Percentiles rank a stretch among this genome's conserved stretches.
phyloP scores from a whole-genome alignment of 305 asterid species.

The Solanum hybrid region DNA sequence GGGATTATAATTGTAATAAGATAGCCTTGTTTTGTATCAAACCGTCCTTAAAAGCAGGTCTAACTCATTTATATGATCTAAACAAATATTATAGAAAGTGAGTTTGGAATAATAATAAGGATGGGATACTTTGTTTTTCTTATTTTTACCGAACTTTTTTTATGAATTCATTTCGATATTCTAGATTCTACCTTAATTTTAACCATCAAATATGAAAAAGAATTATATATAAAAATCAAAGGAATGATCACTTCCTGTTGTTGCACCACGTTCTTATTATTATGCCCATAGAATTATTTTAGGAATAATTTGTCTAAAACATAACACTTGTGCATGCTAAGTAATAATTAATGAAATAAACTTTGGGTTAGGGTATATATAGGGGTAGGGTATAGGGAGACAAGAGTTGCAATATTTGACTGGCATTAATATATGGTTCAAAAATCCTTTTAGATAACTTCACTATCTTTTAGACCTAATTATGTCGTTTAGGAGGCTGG shows the following conservation, averaged over 20 bases:
- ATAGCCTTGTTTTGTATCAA: background rate
- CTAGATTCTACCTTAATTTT: background rate
- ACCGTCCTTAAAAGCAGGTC: background rate
- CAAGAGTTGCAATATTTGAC: conserved; percentile 4
- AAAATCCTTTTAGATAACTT: background rate
- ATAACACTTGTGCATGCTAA: background rate
- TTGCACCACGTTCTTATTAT: background rate
- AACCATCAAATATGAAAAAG: background rate
- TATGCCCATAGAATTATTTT: background rate
- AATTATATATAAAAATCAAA: too few relatives aligned
- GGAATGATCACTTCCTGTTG: background rate
- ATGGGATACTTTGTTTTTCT: background rate
- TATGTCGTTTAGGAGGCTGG: background rate
- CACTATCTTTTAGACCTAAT: background rate
- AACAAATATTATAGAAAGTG: background rate
- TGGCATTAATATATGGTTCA: background rate
- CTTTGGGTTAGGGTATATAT: background rate
- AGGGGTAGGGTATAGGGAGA: background rate
- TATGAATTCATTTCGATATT: background rate
- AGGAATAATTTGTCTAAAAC: background rate
- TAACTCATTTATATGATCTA: background rate
- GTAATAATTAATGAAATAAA: background rate
- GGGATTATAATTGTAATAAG: background rate
- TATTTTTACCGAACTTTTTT: background rate
- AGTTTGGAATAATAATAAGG: background rate